Evolutionary conservation across 352 stramenopile genomes (phyloP), one percentile per base, ranked within the genome.

Genomic region (Pythium graminicola): DNA sequence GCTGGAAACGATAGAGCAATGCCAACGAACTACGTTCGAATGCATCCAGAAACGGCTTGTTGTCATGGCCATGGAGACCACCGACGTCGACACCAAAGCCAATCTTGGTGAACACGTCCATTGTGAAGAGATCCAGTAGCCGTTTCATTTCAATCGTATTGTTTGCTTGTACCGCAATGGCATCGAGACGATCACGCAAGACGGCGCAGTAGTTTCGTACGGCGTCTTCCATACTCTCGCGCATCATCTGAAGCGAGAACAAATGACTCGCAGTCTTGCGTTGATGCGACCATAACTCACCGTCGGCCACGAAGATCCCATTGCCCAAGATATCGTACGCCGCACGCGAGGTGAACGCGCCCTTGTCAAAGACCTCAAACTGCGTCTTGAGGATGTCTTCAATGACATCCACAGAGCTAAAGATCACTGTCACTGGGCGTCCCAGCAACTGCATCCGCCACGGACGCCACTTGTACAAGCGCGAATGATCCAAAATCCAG

Each of bases 221-320:
- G 13, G 60, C 42, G n/a, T 62, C 43, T 20, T 65, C 54, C 69
- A 84, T 81, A 29, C 68, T 62, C 6, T 77, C 66, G n/a, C 62
- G 57, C 61, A 84, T 65, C 61, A 73, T 76, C n/a, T 65, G 64
- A 6, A 69, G 68, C n/a, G 74, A 83, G 47, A 95, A 90, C 28
- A 97, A 85, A 49, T 96, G 80, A 45, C 79, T 92, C 54, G 81
- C 83, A 1, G 62, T 82, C 61, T 92, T 90, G 54, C 80, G 75
- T 54, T 94, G 84, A 24, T 73, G 50, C 4, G 44, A 46, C 81
- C 84, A 93, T 24, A 49, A 59, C 22, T 69, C 50, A 0, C 73
- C 72, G 31, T 91, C 80, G 10, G 64, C 60, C 3, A 60, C 68
- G 42, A 91, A 81, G 57, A 93, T 89, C 36, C 78, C 76, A 20